Percentiles rank a stretch among this genome's conserved stretches.
phyloP scores from a whole-genome alignment of 2,329 filamentous ascomycete genomes.

The Neopestalotiopsis clavispora region DNA sequence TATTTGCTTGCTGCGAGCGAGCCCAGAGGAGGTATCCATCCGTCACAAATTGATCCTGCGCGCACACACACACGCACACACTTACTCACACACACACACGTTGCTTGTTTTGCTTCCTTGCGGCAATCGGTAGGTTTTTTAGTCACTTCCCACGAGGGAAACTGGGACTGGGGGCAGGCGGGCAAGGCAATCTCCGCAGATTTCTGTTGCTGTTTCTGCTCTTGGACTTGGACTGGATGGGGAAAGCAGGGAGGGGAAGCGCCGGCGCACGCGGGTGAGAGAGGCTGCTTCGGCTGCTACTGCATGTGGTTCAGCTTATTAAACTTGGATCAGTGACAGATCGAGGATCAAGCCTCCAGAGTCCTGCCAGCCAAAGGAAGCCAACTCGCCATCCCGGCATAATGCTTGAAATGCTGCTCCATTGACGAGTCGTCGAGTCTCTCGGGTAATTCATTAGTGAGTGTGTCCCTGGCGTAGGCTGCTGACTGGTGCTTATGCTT shows the following conservation, averaged over 20 bases:
- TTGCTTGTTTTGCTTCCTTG: neutral
- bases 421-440: neutral
- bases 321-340: slow-evolving; percentile 3
- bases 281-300: neutral
- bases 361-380: neutral
- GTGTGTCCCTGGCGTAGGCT: no score
- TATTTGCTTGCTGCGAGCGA: neutral
- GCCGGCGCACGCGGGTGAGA: slow-evolving; percentile 4
- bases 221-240: neutral
- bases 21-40: neutral
- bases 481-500: neutral
- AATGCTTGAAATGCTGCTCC: neutral
- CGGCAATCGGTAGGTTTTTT: no score
- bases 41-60: slow-evolving; percentile 1
- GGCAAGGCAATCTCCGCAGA: slow-evolving; percentile 6
- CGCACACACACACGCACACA: slow-evolving; percentile 1
- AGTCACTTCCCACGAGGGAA: neutral
- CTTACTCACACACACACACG: slow-evolving; percentile 1
- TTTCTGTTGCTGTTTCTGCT: neutral
- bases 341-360: neutral
- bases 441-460: neutral
- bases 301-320: slow-evolving; percentile 14
- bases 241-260: neutral
- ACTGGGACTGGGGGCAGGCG: neutral
- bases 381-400: neutral